Percentiles rank a stretch among this genome's conserved stretches.
phyloP scores from a whole-genome alignment of 805 yeast species.

The Priceomyces carsonii region DNA sequence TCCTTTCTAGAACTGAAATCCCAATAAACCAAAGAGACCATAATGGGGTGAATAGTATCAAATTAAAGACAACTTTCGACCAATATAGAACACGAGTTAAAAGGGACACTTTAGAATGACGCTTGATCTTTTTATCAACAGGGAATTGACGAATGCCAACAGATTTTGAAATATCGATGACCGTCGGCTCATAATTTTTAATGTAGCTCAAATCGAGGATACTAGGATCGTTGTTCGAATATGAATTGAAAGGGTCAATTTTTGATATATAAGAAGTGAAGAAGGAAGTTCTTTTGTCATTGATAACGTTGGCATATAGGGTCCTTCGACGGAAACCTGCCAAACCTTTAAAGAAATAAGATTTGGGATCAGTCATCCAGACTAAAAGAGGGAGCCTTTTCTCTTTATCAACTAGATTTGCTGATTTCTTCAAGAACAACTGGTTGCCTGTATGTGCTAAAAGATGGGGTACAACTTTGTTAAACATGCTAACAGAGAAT shows the following conservation, averaged over 20 bases:
- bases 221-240: slow-evolving; percentile 38
- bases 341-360: slow-evolving; percentile 62
- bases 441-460: slow-evolving; percentile 76
- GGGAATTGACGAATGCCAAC: slow-evolving; percentile 22
- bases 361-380: slow-evolving; percentile 62
- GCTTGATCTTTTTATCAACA: background rate
- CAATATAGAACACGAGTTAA: slow-evolving; percentile 34
- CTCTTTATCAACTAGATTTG: slow-evolving; percentile 5
- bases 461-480: slow-evolving; percentile 60
- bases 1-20: slow-evolving; percentile 36
- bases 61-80: slow-evolving; percentile 45
- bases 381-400: slow-evolving; percentile 54
- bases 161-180: slow-evolving; percentile 53
- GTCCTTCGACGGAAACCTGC: slow-evolving; percentile 51
- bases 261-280: slow-evolving; percentile 74
- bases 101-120: slow-evolving; percentile 1
- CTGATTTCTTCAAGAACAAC: slow-evolving; percentile 51
- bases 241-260: slow-evolving; percentile 61
- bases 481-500: slow-evolving; percentile 54
- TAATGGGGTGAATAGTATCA: slow-evolving; percentile 58
- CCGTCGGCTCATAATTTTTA: slow-evolving; percentile 54
- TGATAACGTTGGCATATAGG: slow-evolving; percentile 73
- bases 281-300: slow-evolving; percentile 81
- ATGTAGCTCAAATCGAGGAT: slow-evolving; percentile 46
- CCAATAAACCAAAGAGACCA: slow-evolving; percentile 62